Evolutionary conservation across 345 rosid genomes (phyloP).

Genomic region (Heritiera littoralis): DNA sequence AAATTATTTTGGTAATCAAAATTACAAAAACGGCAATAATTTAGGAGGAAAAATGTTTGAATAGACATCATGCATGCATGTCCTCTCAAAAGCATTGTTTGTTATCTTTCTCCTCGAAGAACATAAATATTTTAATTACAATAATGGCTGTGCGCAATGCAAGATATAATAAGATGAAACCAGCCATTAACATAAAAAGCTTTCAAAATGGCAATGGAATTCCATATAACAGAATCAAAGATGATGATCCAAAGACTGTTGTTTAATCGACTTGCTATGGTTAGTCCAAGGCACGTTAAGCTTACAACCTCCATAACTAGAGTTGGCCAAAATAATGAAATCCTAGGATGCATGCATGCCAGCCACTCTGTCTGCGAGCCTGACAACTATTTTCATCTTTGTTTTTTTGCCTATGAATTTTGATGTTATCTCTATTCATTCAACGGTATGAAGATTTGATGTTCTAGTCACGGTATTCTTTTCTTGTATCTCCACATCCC

Average conservation of each 20-base stretch:
- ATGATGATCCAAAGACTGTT: not conserved
- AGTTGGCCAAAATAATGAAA: not conserved
- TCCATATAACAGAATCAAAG: no score
- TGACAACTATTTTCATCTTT: slow-evolving; percentile 9
- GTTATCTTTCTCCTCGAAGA: no score
- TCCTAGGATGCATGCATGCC: not conserved
- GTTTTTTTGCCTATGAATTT: no score
- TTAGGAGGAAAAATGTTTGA: not conserved
- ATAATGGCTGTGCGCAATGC: not conserved
- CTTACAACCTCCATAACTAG: not conserved
- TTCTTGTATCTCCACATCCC: slow-evolving; percentile 2
- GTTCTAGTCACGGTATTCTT: no score
- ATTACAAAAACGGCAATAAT: no score
- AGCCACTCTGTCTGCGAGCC: not conserved
- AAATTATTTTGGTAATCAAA: no score
- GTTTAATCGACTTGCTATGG: not conserved
- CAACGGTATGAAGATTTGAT: not conserved
- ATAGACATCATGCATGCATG: not conserved
- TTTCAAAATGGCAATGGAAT: no score
- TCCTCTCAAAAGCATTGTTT: not conserved
- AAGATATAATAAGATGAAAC: not conserved
- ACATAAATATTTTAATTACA: not conserved
- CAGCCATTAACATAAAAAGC: not conserved
- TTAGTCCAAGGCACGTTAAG: not conserved
- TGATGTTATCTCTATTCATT: not conserved